These are phyloP conservation scores for Senna siamea DNA, from an alignment of 306 rosid genomes.

Conservation along the genomic window DNA sequence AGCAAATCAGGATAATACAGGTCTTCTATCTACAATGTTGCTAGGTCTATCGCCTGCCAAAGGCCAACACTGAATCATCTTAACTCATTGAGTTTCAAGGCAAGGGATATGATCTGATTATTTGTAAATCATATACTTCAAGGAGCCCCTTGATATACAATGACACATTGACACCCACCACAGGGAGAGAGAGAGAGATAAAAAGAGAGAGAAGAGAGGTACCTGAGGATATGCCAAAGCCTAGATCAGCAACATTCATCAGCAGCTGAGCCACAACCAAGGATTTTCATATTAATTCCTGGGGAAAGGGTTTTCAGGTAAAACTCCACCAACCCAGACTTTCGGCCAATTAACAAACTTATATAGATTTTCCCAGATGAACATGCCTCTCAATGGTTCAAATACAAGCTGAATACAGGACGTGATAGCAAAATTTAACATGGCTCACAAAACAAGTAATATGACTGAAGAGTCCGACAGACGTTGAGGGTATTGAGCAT, in stretches of 20 bases:
- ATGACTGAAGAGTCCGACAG: slow-evolving; percentile 42
- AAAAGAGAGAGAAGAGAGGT: slow-evolving; percentile 3
- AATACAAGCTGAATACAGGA: slow-evolving; percentile 43
- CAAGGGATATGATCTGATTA: slow-evolving; percentile 4
- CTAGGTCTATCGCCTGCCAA: not conserved
- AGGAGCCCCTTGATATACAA: not conserved
- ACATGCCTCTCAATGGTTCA: slow-evolving; percentile 34
- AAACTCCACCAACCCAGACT: slow-evolving; percentile 34
- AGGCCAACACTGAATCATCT: not conserved
- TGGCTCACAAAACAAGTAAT: slow-evolving; percentile 49
- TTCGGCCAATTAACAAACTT: slow-evolving; percentile 40
- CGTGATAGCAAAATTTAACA: slow-evolving; percentile 42
- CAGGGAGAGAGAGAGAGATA: not conserved
- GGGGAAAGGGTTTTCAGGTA: slow-evolving; percentile 38
- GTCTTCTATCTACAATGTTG: not conserved
- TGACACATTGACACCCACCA: too few relatives aligned
- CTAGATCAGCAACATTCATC: slow-evolving; percentile 47
- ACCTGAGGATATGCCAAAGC: slow-evolving; percentile 57
- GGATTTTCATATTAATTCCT: slow-evolving; percentile 34
- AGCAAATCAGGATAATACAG: not conserved
- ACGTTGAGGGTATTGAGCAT: slow-evolving; percentile 29
- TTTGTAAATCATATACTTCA: not conserved
- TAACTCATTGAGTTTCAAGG: not conserved
- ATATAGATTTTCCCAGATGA: slow-evolving; percentile 36
- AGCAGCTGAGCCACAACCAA: slow-evolving; percentile 44